phyloP scores from a whole-genome alignment of 768 basidiomycete species.

The Rhodotorula babjevae region DNA sequence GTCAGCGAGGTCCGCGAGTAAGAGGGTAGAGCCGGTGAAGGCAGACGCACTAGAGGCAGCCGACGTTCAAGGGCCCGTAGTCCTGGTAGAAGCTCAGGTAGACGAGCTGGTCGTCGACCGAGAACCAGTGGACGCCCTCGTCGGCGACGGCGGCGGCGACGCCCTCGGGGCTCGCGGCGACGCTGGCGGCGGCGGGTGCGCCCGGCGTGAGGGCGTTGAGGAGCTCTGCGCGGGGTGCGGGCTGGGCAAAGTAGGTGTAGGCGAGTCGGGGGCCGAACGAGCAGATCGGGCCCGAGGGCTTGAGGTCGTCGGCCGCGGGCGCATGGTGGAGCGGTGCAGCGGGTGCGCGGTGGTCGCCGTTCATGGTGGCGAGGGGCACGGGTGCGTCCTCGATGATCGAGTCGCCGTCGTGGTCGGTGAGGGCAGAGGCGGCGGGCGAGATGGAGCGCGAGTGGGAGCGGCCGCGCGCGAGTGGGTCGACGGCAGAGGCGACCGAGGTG shows the following conservation, averaged over 20 bases:
- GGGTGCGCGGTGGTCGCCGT: neutral
- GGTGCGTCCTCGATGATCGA: constrained; percentile 10
- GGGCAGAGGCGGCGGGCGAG: neutral
- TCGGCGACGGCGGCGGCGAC: neutral
- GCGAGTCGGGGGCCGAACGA: constrained; percentile 37
- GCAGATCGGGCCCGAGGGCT: constrained; percentile 37
- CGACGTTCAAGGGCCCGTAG: constrained; percentile 64
- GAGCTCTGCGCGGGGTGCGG: constrained; percentile 19
- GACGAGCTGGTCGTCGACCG: constrained; percentile 82
- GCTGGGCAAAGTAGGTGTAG: constrained; percentile 31
- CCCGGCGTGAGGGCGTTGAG: constrained; percentile 13
- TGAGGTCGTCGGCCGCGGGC: neutral
- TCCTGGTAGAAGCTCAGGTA: constrained; percentile 93
- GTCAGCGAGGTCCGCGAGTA: neutral
- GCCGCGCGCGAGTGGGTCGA: neutral
- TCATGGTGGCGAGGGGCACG: neutral
- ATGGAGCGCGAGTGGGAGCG: neutral
- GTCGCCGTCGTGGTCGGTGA: constrained; percentile 21
- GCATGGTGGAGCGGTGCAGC: too few relatives aligned
- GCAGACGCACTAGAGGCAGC: constrained; percentile 38
- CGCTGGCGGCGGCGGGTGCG: neutral
- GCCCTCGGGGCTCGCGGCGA: too few relatives aligned
- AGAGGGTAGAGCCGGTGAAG: neutral
- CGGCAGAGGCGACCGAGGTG: neutral
- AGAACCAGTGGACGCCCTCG: constrained; percentile 74